Evolutionary conservation across 331 rosid species (phyloP).

Genomic region (Pyracantha coccinea): DNA sequence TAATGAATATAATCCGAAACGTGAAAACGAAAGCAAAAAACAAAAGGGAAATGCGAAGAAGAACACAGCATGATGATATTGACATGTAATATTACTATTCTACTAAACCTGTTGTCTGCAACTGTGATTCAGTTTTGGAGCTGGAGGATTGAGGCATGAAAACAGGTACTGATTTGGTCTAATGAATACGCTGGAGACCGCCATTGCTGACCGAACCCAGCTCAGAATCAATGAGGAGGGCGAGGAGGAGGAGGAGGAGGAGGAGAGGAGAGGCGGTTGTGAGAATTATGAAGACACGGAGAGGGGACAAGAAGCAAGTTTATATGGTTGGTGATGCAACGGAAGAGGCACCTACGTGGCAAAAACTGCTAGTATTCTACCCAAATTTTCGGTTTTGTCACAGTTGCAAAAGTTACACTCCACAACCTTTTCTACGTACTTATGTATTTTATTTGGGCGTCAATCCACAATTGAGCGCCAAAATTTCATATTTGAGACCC

Average conservation of each 20-base stretch:
- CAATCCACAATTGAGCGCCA: background rate
- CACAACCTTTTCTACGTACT: background rate
- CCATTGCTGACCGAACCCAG: constrained; percentile 31
- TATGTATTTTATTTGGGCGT: background rate
- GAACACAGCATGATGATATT: background rate
- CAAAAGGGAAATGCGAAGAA: too few species aligned
- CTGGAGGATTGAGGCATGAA: constrained; percentile 18
- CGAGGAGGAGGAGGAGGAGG: background rate
- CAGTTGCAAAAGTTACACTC: background rate
- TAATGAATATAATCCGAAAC: background rate
- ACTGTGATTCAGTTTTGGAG: constrained; percentile 21
- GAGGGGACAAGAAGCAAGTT: constrained; percentile 7
- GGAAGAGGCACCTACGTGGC: constrained; percentile 3
- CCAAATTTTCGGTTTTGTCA: background rate
- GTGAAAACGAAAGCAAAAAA: background rate
- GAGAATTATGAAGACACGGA: constrained; percentile 4
- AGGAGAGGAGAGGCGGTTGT: background rate
- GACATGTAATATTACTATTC: background rate
- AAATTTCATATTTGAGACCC: background rate
- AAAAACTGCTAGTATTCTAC: too few species aligned
- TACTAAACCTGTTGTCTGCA: constrained; percentile 46
- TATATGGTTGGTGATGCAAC: constrained; percentile 6
- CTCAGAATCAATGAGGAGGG: background rate
- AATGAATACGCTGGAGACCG: constrained; percentile 31
- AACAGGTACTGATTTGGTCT: constrained; percentile 29